Conservation (phyloP, 23 red algal species). For the Cyanidium caldarium region DNA sequence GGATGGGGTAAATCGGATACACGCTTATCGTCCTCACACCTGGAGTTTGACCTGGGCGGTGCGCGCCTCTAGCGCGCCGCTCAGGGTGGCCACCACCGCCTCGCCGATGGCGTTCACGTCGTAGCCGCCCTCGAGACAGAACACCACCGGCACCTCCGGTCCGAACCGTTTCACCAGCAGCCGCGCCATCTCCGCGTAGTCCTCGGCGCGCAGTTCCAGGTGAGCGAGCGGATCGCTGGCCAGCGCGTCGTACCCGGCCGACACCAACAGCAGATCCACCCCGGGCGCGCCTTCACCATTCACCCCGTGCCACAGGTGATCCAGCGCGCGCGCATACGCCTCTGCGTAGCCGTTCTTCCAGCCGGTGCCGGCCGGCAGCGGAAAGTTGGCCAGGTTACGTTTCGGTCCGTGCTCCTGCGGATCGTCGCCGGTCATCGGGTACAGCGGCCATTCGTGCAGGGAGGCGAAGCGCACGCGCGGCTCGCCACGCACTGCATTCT, state of each 20-base stretch:
- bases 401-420: conserved; percentile 15
- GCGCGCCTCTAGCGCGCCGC: not conserved
- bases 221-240: conserved; percentile 61
- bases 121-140: conserved; percentile 92
- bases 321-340: conserved; percentile 11
- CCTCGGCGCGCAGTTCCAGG: conserved; percentile 40
- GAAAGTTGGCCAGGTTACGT: conserved; percentile 62
- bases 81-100: not conserved
- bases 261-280: conserved; percentile 60
- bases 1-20: no score
- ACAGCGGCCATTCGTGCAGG: conserved; percentile 75
- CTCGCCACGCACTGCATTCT: conserved; percentile 24
- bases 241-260: conserved; percentile 86
- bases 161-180: conserved; percentile 27
- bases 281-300: not conserved
- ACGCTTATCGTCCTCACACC: not conserved
- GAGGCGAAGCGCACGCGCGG: conserved; percentile 28
- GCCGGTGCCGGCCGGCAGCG: conserved; percentile 22
- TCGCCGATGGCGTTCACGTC: conserved; percentile 16
- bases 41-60: not conserved
- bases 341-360: conserved; percentile 30
- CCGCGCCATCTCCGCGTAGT: conserved; percentile 49
- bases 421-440: conserved; percentile 51
- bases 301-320: conserved; percentile 35
- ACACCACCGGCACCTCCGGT: conserved; percentile 33